phyloP scores from a whole-genome alignment of 2,329 filamentous ascomycete genomes.

The Trichoderma aggressivum region DNA sequence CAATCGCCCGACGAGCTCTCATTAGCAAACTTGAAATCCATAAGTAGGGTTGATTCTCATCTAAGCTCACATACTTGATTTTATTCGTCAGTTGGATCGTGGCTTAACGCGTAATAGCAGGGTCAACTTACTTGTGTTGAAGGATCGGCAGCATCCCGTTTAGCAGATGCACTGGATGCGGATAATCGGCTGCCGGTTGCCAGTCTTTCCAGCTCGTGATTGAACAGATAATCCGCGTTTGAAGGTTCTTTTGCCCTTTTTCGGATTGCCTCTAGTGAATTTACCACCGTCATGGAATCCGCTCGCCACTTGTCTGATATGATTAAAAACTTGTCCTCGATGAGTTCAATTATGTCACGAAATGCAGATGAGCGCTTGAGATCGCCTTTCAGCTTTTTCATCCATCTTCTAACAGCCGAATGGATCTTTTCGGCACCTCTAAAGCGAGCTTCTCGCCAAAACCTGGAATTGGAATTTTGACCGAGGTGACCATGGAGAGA shows the following conservation, averaged over 20 bases:
- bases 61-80: neutral
- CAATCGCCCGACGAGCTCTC: neutral
- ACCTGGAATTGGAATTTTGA: neutral
- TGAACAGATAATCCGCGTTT: neutral
- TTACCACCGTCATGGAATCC: neutral
- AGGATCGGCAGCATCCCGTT: accelerated
- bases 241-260: neutral
- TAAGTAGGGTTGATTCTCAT: neutral
- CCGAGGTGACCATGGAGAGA: neutral
- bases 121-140: neutral
- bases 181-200: neutral
- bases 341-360: neutral
- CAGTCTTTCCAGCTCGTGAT: neutral
- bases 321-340: neutral
- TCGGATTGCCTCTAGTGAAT: neutral
- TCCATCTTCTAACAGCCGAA: neutral
- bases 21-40: neutral
- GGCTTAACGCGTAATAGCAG: neutral
- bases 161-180: accelerated
- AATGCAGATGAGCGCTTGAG: neutral
- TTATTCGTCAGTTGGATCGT: neutral
- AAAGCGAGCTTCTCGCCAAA: neutral
- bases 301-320: neutral
- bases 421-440: neutral
- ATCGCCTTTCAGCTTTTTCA: neutral